Conservation (phyloP, 495 filamentous ascomycete species). For the Hyaloscypha hepaticicola region DNA sequence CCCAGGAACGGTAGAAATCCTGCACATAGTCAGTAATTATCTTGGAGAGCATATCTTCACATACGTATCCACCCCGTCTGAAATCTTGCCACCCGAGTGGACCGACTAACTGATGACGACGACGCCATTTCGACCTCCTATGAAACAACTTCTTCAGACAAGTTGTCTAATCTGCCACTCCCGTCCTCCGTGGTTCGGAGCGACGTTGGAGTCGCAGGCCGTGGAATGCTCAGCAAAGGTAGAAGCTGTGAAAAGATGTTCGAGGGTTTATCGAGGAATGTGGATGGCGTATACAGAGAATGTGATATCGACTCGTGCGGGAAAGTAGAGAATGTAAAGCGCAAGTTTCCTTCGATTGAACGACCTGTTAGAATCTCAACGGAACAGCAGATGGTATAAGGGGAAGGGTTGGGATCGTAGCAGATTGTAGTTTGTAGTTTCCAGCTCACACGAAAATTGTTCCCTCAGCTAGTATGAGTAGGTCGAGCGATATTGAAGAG, state of each 20-base stretch:
- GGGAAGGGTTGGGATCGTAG: conserved; percentile 17
- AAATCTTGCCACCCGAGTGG: conserved; percentile 27
- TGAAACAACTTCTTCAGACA: conserved; percentile 20
- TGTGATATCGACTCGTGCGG: conserved; percentile 11
- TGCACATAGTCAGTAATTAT: conserved; percentile 38
- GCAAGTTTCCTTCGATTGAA: conserved; percentile 13
- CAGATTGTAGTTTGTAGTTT: conserved; percentile 21
- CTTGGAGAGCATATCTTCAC: conserved; percentile 11
- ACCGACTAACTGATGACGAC: background rate
- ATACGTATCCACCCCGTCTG: conserved; percentile 31
- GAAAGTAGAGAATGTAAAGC: conserved; percentile 5
- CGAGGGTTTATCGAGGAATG: conserved; percentile 24
- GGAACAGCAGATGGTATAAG: conserved; percentile 12
- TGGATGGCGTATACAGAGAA: conserved; percentile 15
- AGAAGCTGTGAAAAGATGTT: conserved; percentile 12
- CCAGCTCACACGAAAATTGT: conserved; percentile 19
- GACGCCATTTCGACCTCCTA: conserved; percentile 25
- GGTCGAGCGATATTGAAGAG: conserved; percentile 11
- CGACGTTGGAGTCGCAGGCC: conserved; percentile 34
- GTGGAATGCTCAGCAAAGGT: conserved; percentile 33
- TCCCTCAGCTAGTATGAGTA: conserved; percentile 20
- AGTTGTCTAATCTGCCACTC: conserved; percentile 28
- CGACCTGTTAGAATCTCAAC: conserved; percentile 19
- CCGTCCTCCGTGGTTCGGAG: conserved; percentile 33
- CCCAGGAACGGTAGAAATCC: conserved; percentile 92